phyloP scores from a whole-genome alignment of 768 basidiomycete species.

The Kwoniella pini region DNA sequence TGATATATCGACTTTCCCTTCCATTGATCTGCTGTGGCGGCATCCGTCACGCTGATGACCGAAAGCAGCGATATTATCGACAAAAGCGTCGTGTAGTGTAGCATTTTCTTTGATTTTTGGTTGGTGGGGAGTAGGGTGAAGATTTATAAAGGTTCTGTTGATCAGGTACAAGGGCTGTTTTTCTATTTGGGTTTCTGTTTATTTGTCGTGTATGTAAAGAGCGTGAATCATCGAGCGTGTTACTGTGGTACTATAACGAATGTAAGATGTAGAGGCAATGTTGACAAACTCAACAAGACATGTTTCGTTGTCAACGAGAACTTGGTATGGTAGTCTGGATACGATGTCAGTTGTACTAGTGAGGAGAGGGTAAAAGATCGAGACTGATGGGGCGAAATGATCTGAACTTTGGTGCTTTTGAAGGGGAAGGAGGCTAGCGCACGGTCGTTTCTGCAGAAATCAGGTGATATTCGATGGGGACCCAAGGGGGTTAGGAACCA shows the following conservation, averaged over 20 bases:
- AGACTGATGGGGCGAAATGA: background rate
- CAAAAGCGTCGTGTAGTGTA: slow-evolving; percentile 8
- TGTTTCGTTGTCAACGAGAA: background rate
- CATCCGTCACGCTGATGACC: slow-evolving; percentile 12
- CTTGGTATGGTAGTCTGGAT: too few species aligned
- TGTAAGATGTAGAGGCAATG: background rate
- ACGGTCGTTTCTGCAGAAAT: background rate
- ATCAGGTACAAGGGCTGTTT: background rate
- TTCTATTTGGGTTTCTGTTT: background rate
- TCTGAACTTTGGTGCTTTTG: background rate
- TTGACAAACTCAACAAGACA: background rate
- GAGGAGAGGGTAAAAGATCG: too few species aligned
- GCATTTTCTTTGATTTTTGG: slow-evolving; percentile 5
- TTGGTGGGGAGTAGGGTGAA: background rate
- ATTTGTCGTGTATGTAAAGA: too few species aligned
- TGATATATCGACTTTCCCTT: slow-evolving; percentile 78
- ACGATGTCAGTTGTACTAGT: too few species aligned
- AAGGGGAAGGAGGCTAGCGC: background rate
- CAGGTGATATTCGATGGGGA: background rate
- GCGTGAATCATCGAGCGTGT: slow-evolving; percentile 3
- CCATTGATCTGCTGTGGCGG: slow-evolving; percentile 54
- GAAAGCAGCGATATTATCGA: slow-evolving; percentile 19
- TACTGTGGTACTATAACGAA: background rate
- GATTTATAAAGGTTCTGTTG: background rate
- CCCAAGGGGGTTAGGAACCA: background rate